These are phyloP conservation scores for Anthracocystis panici-leucophaei DNA, from an alignment of 1,284 basidiomycete genomes.

Conservation along the genomic window DNA sequence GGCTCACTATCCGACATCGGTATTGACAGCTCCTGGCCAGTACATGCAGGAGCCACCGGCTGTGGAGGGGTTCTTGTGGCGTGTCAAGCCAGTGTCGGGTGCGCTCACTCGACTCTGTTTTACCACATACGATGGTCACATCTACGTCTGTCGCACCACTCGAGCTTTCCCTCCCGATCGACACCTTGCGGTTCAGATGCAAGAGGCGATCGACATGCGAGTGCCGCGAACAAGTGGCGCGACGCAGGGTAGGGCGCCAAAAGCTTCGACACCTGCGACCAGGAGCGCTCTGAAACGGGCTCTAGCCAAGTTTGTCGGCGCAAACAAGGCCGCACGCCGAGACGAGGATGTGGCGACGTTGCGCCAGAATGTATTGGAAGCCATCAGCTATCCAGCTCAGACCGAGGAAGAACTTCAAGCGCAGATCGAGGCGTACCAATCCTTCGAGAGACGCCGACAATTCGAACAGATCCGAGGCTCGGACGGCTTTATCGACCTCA, in stretches of 20 bases:
- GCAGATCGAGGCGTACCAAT: conserved; percentile 56
- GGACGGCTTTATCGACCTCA: conserved; percentile 78
- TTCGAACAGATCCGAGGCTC: conserved; percentile 78
- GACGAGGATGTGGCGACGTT: conserved; percentile 68
- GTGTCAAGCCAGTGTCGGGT: conserved; percentile 77
- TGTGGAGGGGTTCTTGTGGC: conserved; percentile 81
- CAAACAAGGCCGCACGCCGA: conserved; percentile 44
- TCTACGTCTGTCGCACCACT: conserved; percentile 76
- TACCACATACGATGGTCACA: conserved; percentile 78
- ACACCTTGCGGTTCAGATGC: conserved; percentile 72
- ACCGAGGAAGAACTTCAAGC: conserved; percentile 52
- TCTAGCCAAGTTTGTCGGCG: conserved; percentile 44
- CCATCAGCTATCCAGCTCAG: conserved; percentile 49
- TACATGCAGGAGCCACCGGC: conserved; percentile 78
- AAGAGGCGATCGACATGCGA: conserved; percentile 41
- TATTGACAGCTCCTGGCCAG: conserved; percentile 75
- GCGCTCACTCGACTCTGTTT: conserved; percentile 78
- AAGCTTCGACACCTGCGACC: conserved; percentile 11
- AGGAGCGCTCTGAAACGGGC: conserved; percentile 31
- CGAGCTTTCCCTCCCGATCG: conserved; percentile 79
- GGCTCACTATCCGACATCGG: conserved; percentile 76
- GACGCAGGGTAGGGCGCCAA: conserved; percentile 15
- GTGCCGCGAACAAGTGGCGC: conserved; percentile 33
- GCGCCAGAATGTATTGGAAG: conserved; percentile 63
- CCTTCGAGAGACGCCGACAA: conserved; percentile 73